These are phyloP conservation scores for Talaromyces sp. DNA, from an alignment of 2,329 filamentous ascomycete species.

Conservation along the genomic window DNA sequence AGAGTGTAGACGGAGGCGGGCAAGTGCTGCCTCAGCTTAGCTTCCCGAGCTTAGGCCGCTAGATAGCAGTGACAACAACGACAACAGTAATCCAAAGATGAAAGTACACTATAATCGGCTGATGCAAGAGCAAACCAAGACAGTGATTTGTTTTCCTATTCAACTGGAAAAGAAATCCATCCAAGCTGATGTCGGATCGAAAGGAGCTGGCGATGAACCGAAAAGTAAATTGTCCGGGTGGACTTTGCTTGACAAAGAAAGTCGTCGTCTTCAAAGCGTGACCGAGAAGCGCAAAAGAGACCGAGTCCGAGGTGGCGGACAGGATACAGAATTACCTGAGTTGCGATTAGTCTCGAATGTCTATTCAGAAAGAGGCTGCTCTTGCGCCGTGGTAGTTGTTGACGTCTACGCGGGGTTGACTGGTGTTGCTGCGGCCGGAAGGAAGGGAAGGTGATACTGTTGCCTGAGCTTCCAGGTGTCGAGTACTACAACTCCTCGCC, in stretches of 20 bases:
- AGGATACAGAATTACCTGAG: neutral
- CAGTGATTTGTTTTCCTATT: neutral
- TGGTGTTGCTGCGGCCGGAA: neutral
- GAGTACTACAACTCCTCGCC: too few species aligned
- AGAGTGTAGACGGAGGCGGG: neutral
- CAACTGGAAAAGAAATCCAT: neutral
- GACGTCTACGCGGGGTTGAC: slow-evolving; percentile 4
- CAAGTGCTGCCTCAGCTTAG: slow-evolving; percentile 3
- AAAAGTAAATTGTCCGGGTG: neutral
- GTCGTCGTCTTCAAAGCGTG: neutral
- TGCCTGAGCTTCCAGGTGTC: slow-evolving; percentile 11
- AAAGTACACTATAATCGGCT: neutral
- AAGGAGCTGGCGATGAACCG: neutral
- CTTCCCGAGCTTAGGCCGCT: slow-evolving; percentile 2
- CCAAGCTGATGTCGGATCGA: neutral
- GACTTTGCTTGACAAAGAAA: neutral
- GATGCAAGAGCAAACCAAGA: neutral
- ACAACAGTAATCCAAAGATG: neutral
- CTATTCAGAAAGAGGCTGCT: neutral
- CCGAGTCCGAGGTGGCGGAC: neutral
- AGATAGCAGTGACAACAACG: neutral
- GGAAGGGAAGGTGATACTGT: neutral
- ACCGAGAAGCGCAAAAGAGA: neutral
- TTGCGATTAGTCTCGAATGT: neutral
- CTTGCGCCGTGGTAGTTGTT: neutral